phyloP scores from a whole-genome alignment of 768 basidiomycete genomes.

The Leccinum subgranulosum region DNA sequence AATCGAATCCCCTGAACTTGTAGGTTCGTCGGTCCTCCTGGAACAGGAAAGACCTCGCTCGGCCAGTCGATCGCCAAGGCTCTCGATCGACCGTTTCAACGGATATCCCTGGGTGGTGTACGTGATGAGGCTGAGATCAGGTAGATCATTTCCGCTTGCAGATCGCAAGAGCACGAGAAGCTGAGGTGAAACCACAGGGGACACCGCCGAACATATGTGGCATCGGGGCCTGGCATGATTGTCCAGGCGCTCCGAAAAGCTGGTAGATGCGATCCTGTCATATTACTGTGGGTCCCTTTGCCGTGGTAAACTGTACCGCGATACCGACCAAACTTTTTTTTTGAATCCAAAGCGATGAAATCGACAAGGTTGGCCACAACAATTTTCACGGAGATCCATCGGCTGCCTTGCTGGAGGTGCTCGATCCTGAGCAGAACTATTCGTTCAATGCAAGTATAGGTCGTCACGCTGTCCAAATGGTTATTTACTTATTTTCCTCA shows the following conservation, averaged over 20 bases:
- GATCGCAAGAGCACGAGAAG: background rate
- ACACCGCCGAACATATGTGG: conserved; percentile 86
- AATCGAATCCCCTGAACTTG: background rate
- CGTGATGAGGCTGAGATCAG: conserved; percentile 88
- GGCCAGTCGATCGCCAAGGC: conserved; percentile 87
- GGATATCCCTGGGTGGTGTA: conserved; percentile 89
- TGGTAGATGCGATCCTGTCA: conserved; percentile 74
- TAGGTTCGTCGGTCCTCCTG: conserved; percentile 88
- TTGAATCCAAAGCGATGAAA: conserved; percentile 59
- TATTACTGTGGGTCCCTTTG: conserved; percentile 52
- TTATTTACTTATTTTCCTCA: conserved; percentile 27
- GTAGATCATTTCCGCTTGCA: conserved; percentile 5
- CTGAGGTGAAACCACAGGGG: conserved; percentile 34
- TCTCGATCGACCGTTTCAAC: conserved; percentile 81
- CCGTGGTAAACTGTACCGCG: background rate
- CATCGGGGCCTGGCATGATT: conserved; percentile 79
- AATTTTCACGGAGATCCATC: conserved; percentile 92
- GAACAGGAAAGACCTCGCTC: conserved; percentile 88
- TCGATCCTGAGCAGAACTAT: conserved; percentile 93
- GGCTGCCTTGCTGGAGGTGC: conserved; percentile 86
- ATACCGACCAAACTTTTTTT: background rate
- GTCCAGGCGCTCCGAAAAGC: conserved; percentile 86
- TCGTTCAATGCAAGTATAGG: conserved; percentile 59
- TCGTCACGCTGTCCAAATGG: background rate
- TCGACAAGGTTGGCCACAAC: conserved; percentile 86